Conservation (phyloP, 345 rosid genomes). For the Ceriops tagal region DNA sequence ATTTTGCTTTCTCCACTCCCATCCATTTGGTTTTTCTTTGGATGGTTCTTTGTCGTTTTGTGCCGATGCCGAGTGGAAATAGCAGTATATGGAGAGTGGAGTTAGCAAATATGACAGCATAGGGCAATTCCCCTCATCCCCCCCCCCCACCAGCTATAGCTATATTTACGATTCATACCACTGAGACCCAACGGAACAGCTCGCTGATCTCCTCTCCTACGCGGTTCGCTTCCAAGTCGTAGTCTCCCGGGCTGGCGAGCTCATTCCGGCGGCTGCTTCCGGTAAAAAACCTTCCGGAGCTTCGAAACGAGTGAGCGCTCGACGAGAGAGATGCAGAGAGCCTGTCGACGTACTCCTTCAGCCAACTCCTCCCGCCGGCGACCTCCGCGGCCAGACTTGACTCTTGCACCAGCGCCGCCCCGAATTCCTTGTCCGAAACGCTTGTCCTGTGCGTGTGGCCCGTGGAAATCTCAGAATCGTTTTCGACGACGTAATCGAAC, state of each 20-base stretch:
- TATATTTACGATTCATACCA: conserved; percentile 41
- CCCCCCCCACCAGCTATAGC: too few relatives aligned
- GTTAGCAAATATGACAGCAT: too few relatives aligned
- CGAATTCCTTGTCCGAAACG: conserved; percentile 49
- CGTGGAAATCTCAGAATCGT: conserved; percentile 54
- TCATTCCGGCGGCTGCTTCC: conserved; percentile 90
- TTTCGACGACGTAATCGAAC: conserved; percentile 76
- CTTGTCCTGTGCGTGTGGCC: conserved; percentile 39
- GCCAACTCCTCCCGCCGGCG: conserved; percentile 69
- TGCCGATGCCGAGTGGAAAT: too few relatives aligned
- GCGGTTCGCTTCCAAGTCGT: conserved; percentile 55
- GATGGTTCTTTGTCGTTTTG: too few relatives aligned
- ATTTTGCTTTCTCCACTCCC: too few relatives aligned
- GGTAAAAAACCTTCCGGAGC: conserved; percentile 71
- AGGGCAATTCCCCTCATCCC: too few relatives aligned
- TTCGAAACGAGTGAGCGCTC: conserved; percentile 60
- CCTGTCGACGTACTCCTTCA: conserved; percentile 79
- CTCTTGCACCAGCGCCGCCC: conserved; percentile 28
- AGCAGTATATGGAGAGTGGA: conserved; percentile 7
- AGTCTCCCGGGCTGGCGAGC: conserved; percentile 37
- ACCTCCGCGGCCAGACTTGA: conserved; percentile 55
- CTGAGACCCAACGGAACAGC: conserved; percentile 86
- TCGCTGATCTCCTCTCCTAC: conserved; percentile 90
- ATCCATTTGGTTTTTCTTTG: too few relatives aligned
- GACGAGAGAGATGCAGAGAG: conserved; percentile 67